Conservation (phyloP, 176 grass and related monocot species). For the Musa troglodytarum region DNA sequence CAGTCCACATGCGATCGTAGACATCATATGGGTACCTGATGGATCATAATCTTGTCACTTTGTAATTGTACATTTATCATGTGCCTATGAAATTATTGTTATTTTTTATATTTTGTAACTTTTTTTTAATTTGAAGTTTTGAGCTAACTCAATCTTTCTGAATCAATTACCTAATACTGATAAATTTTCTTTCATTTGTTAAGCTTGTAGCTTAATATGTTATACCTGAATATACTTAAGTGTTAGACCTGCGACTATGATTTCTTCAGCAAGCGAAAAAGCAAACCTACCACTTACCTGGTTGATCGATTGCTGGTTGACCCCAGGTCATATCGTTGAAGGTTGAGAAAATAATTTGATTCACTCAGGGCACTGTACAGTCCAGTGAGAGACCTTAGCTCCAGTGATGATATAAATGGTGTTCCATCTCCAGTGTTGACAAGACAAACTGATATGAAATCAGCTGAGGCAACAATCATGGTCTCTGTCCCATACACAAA, state of each 20-base stretch:
- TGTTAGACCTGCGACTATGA: too few relatives aligned
- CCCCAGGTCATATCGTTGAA: conserved; percentile 13
- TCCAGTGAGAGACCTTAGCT: conserved; percentile 31
- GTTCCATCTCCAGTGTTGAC: conserved; percentile 32
- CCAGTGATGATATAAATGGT: conserved; percentile 46
- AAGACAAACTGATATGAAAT: conserved; percentile 47
- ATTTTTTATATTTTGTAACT: too few relatives aligned
- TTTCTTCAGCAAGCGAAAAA: neutral
- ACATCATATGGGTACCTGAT: conserved; percentile 43
- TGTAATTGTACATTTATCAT: too few relatives aligned
- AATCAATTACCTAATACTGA: too few relatives aligned
- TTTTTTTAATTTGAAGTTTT: too few relatives aligned
- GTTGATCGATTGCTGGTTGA: neutral
- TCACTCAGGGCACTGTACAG: conserved; percentile 32
- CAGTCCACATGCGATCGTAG: conserved; percentile 41
- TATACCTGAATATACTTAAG: too few relatives aligned
- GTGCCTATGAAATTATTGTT: too few relatives aligned
- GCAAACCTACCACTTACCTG: neutral
- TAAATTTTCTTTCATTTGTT: too few relatives aligned
- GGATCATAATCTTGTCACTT: neutral
- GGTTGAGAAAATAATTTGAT: conserved; percentile 28
- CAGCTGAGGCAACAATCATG: conserved; percentile 24
- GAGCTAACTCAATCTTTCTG: too few relatives aligned
- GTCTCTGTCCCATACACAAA: conserved; percentile 27
- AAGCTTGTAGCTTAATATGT: too few relatives aligned